A percentile compares a stretch with the other conserved stretches of the same genome.
phyloP scores from a whole-genome alignment of 768 basidiomycete genomes.

The Trametopsis cervina region DNA sequence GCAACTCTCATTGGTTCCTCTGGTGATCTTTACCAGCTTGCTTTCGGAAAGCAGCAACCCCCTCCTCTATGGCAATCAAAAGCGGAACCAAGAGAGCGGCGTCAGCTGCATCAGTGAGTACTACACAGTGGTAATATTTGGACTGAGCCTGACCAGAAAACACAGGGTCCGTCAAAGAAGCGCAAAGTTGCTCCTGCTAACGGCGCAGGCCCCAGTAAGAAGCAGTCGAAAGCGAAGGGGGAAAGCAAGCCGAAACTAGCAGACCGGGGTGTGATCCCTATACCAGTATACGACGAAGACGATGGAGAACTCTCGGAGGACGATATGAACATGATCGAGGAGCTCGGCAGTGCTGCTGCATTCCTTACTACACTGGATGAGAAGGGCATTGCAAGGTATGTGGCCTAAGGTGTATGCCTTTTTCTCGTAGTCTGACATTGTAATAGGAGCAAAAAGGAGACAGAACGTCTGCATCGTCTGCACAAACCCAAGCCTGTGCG shows the following conservation, averaged over 20 bases:
- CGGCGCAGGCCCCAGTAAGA: conserved; percentile 15
- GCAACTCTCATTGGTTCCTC: conserved; percentile 1
- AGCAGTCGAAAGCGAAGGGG: conserved; percentile 29
- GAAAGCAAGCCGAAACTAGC: conserved; percentile 54
- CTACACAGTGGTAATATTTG: too few relatives aligned
- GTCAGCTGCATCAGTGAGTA: conserved; percentile 24
- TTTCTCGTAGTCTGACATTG: not conserved
- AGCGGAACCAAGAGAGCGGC: conserved; percentile 25
- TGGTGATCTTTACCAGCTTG: not conserved
- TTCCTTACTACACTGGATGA: conserved; percentile 73
- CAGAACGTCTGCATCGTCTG: conserved; percentile 58
- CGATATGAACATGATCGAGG: conserved; percentile 57
- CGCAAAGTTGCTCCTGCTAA: conserved; percentile 41
- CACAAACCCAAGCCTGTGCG: conserved; percentile 60
- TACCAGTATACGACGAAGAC: conserved; percentile 46
- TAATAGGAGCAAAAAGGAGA: conserved; percentile 80
- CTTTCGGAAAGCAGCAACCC: too few relatives aligned
- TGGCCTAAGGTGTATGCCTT: conserved; percentile 9
- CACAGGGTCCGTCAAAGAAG: conserved; percentile 47
- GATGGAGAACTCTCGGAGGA: conserved; percentile 60
- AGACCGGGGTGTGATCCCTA: conserved; percentile 53
- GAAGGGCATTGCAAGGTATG: conserved; percentile 75
- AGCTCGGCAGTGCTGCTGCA: conserved; percentile 52
- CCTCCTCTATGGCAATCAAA: conserved; percentile 19
- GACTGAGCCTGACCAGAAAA: too few relatives aligned